phyloP scores from a whole-genome alignment of 1,284 basidiomycete genomes.

The Prillingera fragicola region DNA sequence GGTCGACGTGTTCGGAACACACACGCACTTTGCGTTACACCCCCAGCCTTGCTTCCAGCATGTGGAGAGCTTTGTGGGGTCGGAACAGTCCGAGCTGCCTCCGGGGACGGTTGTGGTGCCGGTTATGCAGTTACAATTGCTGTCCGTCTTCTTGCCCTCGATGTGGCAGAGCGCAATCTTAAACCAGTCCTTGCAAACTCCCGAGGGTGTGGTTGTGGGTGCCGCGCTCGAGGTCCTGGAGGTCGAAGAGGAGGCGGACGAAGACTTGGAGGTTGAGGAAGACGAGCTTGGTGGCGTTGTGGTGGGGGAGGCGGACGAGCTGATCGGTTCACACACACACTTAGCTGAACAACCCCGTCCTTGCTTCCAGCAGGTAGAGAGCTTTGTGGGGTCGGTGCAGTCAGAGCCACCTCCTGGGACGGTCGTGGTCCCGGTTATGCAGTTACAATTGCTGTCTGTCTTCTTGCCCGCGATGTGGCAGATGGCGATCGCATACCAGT shows the following conservation, averaged over 20 bases:
- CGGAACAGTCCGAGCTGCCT: not conserved
- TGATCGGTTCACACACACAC: no score
- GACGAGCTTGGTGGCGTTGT: no score
- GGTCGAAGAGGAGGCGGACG: no score
- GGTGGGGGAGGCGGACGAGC: no score
- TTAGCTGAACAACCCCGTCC: constrained; percentile 6
- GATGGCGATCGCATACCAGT: constrained; percentile 1
- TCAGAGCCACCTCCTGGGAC: not conserved
- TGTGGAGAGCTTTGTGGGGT: constrained; percentile 1
- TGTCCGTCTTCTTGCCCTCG: not conserved
- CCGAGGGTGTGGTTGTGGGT: not conserved
- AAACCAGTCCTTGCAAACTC: constrained; percentile 1
- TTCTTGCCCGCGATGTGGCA: constrained; percentile 1
- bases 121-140: not conserved
- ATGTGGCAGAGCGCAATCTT: not conserved
- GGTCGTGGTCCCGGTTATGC: not conserved
- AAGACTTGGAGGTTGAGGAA: no score
- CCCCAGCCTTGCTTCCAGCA: constrained; percentile 8
- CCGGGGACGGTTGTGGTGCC: constrained; percentile 2
- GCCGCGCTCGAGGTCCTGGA: not conserved
- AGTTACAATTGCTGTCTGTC: constrained; percentile 4
- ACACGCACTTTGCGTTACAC: constrained; percentile 9
- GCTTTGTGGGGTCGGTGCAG: not conserved
- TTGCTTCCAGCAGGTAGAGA: constrained; percentile 7
- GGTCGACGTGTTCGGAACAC: no score